Evolutionary conservation across 1,139 yeast genomes (phyloP), one percentile per base, ranked within the genome.

Genomic region (Kodamaea arcana): DNA sequence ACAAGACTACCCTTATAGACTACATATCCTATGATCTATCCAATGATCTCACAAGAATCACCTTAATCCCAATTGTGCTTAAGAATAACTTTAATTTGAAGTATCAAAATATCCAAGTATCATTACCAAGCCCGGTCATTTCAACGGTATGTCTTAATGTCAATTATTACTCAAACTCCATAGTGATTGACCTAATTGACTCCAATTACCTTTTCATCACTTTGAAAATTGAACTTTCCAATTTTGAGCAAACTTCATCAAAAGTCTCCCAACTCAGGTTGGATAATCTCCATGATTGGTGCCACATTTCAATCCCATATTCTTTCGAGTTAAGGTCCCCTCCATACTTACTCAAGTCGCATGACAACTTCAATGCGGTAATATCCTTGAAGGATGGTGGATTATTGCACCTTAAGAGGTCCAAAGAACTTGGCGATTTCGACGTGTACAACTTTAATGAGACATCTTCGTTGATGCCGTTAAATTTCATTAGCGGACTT

Each of bases 361-460:
- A 79, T 6, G 69, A 72, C 32, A 44, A 62, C 0, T 49, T 53
- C 13, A 65, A 66, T 37, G 56, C 72, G 8, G 54, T 86, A 6
- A 75, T 82, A 0, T 69, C 85, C 2, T 62, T 86, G 35, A 69
- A 70, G 29, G 94, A 87, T 57, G 95, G 96, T 36, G 81, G 84
- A 13, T 50, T 82, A 40, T 54, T 80, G 45, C 77, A 79, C 42
- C 57, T 82, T 56, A 50, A 52, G 42, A 69, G 76, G 52, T 42
- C 56, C 0, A 15, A 45, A 2, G 50, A 58, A 1, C 60, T 71
- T 23, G 55, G 54, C 1, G 72, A 72, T 13, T 62, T 74, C 30
- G 72, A 69, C 27, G 75, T 82, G 3, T 58, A 60, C 24, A 67
- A 78, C 30, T 80, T 80, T 53, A 69, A 64, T 39, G 83, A 78